A percentile compares a stretch with the other conserved stretches of the same genome.
Conservation (phyloP, 176 grass and related monocot genomes). For the Rhipidocladum racemiflorum region DNA sequence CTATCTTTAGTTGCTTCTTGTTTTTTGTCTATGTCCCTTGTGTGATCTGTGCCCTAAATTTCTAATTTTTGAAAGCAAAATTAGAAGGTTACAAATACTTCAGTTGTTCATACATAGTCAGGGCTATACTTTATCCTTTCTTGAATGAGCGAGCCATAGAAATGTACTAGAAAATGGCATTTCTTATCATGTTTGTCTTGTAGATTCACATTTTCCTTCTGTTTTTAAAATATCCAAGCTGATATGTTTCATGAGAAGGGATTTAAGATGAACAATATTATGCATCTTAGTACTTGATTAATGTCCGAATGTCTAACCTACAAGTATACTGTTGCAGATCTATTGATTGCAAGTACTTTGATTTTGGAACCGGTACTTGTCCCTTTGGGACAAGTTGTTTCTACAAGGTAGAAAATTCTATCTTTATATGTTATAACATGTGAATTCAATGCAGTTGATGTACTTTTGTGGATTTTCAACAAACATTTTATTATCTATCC, state of each 20-base stretch:
- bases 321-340: slow-evolving; percentile 56
- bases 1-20: neutral
- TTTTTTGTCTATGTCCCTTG: neutral
- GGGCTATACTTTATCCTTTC: neutral
- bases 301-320: slow-evolving; percentile 25
- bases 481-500: neutral
- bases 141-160: neutral
- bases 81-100: neutral
- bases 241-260: slow-evolving; percentile 11
- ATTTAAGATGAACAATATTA: slow-evolving; percentile 6
- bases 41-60: neutral
- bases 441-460: slow-evolving; percentile 8
- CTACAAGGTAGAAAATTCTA: slow-evolving; percentile 48
- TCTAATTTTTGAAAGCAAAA: neutral
- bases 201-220: neutral
- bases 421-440: slow-evolving; percentile 14
- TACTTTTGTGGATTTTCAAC: neutral
- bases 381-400: slow-evolving; percentile 94
- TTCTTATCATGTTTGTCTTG: slow-evolving; percentile 1
- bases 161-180: neutral
- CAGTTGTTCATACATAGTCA: neutral
- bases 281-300: neutral
- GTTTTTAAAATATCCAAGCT: neutral
- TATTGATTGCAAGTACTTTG: slow-evolving; percentile 97
- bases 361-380: slow-evolving; percentile 85